Evolutionary conservation across 768 basidiomycete species (phyloP).

Genomic region (Tulasnella calospora): DNA sequence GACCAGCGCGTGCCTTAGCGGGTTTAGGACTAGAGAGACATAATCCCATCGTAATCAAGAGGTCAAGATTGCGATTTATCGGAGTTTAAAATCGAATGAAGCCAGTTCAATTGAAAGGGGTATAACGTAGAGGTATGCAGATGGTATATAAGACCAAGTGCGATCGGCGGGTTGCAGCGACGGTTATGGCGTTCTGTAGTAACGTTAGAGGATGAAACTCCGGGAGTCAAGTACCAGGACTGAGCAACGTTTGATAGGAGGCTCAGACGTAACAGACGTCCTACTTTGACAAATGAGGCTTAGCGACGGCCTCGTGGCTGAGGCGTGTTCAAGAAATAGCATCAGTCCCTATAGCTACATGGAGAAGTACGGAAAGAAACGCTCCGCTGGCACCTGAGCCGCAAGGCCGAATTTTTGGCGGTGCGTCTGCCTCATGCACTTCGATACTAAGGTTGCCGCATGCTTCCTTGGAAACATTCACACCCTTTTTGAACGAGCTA

Average conservation of each 20-base stretch:
- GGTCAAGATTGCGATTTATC: neutral
- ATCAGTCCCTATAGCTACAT: too few relatives aligned
- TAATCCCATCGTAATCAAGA: neutral
- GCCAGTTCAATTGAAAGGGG: neutral
- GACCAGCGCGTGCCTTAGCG: neutral
- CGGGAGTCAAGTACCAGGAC: too few relatives aligned
- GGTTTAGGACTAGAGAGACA: neutral
- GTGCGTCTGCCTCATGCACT: neutral
- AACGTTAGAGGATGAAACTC: neutral
- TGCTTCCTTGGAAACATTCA: neutral
- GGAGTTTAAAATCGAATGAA: neutral
- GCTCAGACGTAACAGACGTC: neutral
- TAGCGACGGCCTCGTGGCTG: neutral
- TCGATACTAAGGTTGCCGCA: neutral
- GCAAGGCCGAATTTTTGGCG: neutral
- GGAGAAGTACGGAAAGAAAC: neutral
- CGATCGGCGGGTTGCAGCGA: neutral
- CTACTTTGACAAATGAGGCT: neutral
- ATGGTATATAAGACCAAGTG: neutral
- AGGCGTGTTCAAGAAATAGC: neutral
- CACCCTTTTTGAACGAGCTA: neutral
- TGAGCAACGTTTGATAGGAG: neutral
- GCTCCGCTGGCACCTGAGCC: neutral
- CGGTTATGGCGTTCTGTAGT: neutral
- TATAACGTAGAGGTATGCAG: neutral